Evolutionary conservation across 495 filamentous ascomycete species (phyloP).

Genomic region (Penicillium arizonense): DNA sequence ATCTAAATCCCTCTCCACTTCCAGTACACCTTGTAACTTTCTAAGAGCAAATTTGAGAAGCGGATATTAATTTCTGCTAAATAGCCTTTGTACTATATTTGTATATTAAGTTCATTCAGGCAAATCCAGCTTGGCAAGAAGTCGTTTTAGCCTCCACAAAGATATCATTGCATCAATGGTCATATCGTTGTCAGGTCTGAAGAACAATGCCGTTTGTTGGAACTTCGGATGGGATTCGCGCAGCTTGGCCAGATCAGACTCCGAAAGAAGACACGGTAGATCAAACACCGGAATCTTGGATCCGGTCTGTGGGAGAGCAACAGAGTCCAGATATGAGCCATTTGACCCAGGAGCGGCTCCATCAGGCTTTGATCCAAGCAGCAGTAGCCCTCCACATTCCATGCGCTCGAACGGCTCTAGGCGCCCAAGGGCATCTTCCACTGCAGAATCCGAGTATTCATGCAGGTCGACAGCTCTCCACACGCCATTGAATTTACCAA

Average conservation of each 20-base stretch:
- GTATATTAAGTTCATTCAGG: not conserved
- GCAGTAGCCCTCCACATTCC: conserved; percentile 30
- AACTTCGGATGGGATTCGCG: conserved; percentile 22
- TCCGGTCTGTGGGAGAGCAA: conserved; percentile 28
- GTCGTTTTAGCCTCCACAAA: conserved; percentile 70
- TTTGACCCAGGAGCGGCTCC: not conserved
- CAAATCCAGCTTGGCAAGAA: conserved; percentile 25
- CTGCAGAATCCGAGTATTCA: conserved; percentile 23
- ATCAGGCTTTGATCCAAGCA: conserved; percentile 17
- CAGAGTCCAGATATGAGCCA: conserved; percentile 18
- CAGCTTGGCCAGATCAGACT: conserved; percentile 30
- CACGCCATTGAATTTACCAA: conserved; percentile 26
- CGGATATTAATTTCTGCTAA: no score
- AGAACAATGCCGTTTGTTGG: conserved; percentile 30
- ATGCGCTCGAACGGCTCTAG: conserved; percentile 28
- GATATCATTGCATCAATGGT: conserved; percentile 53
- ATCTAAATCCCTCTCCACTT: no score
- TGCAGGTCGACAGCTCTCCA: conserved; percentile 32
- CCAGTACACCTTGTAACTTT: no score
- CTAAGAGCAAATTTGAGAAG: no score
- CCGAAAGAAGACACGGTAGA: conserved; percentile 36
- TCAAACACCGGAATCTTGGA: conserved; percentile 46
- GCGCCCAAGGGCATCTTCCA: conserved; percentile 23
- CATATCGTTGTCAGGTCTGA: conserved; percentile 29
- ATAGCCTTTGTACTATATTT: no score